phyloP scores from a whole-genome alignment of 2,329 filamentous ascomycete species.

The Alternaria longipes region DNA sequence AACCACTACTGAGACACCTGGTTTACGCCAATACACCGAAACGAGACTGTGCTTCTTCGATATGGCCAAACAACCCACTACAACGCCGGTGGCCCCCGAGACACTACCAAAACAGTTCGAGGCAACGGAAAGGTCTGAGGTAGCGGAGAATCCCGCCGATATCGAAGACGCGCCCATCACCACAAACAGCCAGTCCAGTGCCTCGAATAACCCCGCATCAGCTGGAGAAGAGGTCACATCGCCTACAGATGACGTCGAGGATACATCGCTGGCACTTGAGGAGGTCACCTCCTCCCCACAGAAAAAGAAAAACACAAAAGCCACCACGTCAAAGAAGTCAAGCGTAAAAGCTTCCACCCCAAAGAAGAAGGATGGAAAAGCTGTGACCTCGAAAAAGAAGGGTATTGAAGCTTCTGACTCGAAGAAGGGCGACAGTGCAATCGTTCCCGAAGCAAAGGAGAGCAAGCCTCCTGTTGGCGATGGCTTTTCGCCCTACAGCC shows the following conservation, averaged over 20 bases:
- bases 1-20: not conserved
- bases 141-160: not conserved
- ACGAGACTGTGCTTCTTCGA: not conserved
- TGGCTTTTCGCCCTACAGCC: constrained; percentile 7
- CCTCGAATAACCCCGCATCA: not conserved
- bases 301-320: not conserved
- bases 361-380: not conserved
- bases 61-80: constrained; percentile 20
- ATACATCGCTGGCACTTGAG: not conserved
- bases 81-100: not conserved
- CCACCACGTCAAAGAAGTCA: not conserved
- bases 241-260: not conserved
- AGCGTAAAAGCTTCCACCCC: not conserved
- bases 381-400: not conserved
- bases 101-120: constrained; percentile 16
- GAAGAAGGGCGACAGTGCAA: not conserved
- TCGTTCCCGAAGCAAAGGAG: not conserved
- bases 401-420: not conserved
- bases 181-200: not conserved
- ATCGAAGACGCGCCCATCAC: not conserved
- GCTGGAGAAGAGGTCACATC: not conserved
- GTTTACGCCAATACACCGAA: not conserved
- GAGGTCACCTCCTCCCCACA: not conserved
- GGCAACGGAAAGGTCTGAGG: constrained; percentile 16
- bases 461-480: constrained; percentile 21